Conservation (phyloP, 2,329 filamentous ascomycete genomes). For the Scopulariopsis brevicaulis region DNA sequence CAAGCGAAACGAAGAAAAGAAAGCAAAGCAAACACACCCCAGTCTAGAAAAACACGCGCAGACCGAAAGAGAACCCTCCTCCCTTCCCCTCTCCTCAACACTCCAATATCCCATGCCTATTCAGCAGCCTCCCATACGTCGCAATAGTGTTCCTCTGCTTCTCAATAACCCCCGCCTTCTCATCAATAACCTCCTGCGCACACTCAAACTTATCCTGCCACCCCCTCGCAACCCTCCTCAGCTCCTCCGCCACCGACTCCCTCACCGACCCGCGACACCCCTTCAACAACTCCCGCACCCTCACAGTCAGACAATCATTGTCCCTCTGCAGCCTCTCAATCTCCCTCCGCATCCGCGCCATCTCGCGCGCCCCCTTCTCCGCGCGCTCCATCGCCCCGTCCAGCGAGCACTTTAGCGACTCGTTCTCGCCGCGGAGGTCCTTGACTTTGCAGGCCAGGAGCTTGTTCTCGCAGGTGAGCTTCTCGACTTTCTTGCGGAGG, state of each 20-base stretch:
- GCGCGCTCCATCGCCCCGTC: conserved; percentile 22
- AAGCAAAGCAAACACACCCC: background rate
- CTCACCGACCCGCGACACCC: conserved; percentile 8
- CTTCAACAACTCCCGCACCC: conserved; percentile 21
- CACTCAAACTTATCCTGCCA: conserved; percentile 1
- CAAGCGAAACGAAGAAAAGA: background rate
- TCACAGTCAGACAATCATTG: conserved; percentile 24
- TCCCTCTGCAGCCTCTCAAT: conserved; percentile 22
- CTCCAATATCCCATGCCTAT: background rate
- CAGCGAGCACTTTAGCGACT: conserved; percentile 24
- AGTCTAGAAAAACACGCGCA: background rate
- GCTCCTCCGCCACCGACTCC: background rate
- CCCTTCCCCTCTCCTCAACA: background rate
- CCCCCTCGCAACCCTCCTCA: conserved; percentile 4
- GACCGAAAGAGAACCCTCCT: background rate
- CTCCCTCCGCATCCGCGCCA: conserved; percentile 24
- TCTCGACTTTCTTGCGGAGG: conserved; percentile 15
- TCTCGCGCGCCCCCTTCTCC: conserved; percentile 19
- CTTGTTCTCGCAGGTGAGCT: conserved; percentile 23
- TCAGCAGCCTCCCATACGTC: background rate
- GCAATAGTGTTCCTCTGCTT: conserved; percentile 4
- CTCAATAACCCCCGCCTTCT: conserved; percentile 5
- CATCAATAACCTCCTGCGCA: conserved; percentile 2
- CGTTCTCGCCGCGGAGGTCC: conserved; percentile 26
- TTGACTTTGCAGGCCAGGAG: conserved; percentile 21